A percentile compares a stretch with the other conserved stretches of the same genome.
These are phyloP conservation scores for Euphorbia lathyris DNA, from an alignment of 345 rosid species.

Conservation along the genomic window DNA sequence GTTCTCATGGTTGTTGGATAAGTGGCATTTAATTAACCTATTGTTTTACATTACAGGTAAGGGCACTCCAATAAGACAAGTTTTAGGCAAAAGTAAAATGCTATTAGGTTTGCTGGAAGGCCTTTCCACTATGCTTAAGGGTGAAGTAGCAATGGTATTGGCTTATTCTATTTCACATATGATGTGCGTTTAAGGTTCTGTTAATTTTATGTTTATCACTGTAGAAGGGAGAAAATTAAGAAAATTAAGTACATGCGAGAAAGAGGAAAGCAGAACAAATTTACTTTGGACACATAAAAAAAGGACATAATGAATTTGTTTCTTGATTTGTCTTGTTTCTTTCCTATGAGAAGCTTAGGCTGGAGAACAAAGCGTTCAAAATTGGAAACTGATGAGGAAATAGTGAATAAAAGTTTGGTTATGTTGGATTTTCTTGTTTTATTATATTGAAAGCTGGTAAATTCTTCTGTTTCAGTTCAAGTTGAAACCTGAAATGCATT, in stretches of 20 bases:
- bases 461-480: slow-evolving; percentile 58
- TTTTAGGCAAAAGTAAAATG: slow-evolving; percentile 90
- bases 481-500: slow-evolving; percentile 93
- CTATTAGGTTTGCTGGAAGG: slow-evolving; percentile 86
- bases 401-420: not conserved
- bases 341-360: not conserved
- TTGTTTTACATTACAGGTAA: slow-evolving; percentile 48
- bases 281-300: not conserved
- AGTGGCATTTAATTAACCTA: not conserved
- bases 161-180: slow-evolving; percentile 3
- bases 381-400: not conserved
- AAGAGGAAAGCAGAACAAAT: not conserved
- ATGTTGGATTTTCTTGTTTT: not conserved
- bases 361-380: not conserved
- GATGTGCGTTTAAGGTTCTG: slow-evolving; percentile 1
- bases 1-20: slow-evolving; percentile 12
- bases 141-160: slow-evolving; percentile 91
- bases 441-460: not conserved
- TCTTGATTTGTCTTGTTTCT: not conserved
- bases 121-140: slow-evolving; percentile 86
- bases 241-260: not conserved
- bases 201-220: not conserved
- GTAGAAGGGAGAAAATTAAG: not conserved
- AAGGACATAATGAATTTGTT: not conserved
- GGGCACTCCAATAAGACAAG: slow-evolving; percentile 67